phyloP scores from a whole-genome alignment of 257 asterid species.

The Jacaranda mimosifolia region DNA sequence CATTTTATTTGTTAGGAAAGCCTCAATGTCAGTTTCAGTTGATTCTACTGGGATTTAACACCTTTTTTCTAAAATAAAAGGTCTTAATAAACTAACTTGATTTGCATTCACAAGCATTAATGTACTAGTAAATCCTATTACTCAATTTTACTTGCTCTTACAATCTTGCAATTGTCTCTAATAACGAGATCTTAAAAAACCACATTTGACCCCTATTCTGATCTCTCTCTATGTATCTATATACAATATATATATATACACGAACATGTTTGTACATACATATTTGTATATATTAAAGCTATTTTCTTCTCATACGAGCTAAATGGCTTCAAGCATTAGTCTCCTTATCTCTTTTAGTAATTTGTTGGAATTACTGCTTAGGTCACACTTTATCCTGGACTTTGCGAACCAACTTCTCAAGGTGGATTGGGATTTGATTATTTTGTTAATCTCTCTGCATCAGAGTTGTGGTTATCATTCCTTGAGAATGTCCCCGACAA shows the following conservation, averaged over 20 bases:
- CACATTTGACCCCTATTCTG: neutral
- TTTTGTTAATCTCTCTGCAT: slow-evolving; percentile 87
- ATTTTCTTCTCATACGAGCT: slow-evolving; percentile 20
- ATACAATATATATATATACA: neutral
- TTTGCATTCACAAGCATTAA: neutral
- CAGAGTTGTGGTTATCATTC: slow-evolving; percentile 86
- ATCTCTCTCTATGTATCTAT: neutral
- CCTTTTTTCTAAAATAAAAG: neutral
- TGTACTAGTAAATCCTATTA: slow-evolving; percentile 21
- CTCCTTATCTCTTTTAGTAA: slow-evolving; percentile 23
- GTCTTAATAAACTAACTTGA: neutral
- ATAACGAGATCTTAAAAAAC: neutral
- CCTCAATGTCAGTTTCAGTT: slow-evolving; percentile 14
- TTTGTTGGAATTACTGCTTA: slow-evolving; percentile 46
- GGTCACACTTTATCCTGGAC: slow-evolving; percentile 96
- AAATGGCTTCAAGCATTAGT: slow-evolving; percentile 26
- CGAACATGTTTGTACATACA: neutral
- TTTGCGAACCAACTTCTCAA: slow-evolving; percentile 85
- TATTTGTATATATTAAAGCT: neutral
- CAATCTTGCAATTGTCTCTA: neutral
- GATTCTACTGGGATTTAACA: slow-evolving; percentile 6
- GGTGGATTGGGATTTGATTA: slow-evolving; percentile 98
- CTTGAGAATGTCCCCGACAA: slow-evolving; percentile 79
- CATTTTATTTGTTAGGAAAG: neutral
- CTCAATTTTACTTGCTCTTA: slow-evolving; percentile 9